A percentile compares a stretch with the other conserved stretches of the same genome.
phyloP scores from a whole-genome alignment of 2,329 filamentous ascomycete genomes.

The Cylindrodendrum hubeiense region DNA sequence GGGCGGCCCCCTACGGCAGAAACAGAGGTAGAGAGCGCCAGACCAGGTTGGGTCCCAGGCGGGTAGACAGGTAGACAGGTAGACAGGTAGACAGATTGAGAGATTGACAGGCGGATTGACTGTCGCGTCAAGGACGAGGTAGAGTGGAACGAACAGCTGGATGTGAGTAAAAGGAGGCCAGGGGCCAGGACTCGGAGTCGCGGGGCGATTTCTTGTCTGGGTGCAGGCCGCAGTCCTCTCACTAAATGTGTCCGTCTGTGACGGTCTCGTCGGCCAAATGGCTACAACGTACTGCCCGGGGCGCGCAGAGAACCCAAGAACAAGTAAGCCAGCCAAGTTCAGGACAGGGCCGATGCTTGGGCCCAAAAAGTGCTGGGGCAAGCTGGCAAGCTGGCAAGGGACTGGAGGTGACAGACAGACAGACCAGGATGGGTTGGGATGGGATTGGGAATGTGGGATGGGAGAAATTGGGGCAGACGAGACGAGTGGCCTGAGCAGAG shows the following conservation, averaged over 20 bases:
- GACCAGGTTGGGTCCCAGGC: slow-evolving; percentile 1
- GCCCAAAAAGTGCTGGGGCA: slow-evolving; percentile 21
- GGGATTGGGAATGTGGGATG: slow-evolving; percentile 20
- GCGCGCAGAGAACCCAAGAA: slow-evolving; percentile 2
- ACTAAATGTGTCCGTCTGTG: not conserved
- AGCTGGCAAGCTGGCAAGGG: slow-evolving; percentile 15
- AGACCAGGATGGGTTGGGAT: slow-evolving; percentile 8
- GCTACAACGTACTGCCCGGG: not conserved
- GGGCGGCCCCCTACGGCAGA: slow-evolving; percentile 30
- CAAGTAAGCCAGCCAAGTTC: slow-evolving; percentile 5
- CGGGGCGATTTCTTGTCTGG: slow-evolving; percentile 12
- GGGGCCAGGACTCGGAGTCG: slow-evolving; percentile 10
- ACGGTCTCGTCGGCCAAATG: slow-evolving; percentile 4
- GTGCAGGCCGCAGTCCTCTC: slow-evolving; percentile 7
- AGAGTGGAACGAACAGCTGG: slow-evolving; percentile 17
- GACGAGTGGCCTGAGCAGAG: slow-evolving; percentile 29
- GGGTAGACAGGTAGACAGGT: not conserved
- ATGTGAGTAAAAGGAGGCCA: slow-evolving; percentile 19
- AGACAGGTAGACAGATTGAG: too few species aligned
- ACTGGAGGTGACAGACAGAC: slow-evolving; percentile 34
- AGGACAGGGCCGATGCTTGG: slow-evolving; percentile 20
- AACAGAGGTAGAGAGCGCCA: slow-evolving; percentile 28
- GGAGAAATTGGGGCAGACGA: slow-evolving; percentile 7
- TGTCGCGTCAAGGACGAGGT: slow-evolving; percentile 2
- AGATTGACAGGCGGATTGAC: not conserved